Evolutionary conservation across 2,329 filamentous ascomycete species (phyloP).

Genomic region (Dothidotthia symphoricarpi): DNA sequence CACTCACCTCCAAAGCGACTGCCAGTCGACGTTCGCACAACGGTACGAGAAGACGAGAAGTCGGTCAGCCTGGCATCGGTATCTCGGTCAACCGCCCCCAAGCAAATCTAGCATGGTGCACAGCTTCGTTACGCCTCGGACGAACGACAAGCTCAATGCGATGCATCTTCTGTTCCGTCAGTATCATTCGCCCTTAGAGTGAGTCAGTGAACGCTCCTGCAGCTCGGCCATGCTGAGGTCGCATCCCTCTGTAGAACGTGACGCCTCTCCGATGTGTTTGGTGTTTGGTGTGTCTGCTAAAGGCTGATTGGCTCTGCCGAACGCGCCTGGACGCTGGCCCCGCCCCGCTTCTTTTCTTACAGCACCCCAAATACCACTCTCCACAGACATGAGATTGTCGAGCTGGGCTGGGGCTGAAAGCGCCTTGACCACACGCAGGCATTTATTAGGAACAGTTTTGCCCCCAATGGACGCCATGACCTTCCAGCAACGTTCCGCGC

Average conservation of each 20-base stretch:
- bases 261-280: slow-evolving; percentile 12
- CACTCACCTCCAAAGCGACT: slow-evolving; percentile 11
- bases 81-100: slow-evolving; percentile 15
- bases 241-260: slow-evolving; percentile 11
- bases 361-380: slow-evolving; percentile 33
- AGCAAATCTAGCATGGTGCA: slow-evolving; percentile 17
- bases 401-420: slow-evolving; percentile 36
- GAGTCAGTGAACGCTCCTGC: slow-evolving; percentile 14
- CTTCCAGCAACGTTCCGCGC: slow-evolving; percentile 14
- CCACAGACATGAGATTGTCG: slow-evolving; percentile 20
- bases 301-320: slow-evolving; percentile 35
- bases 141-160: slow-evolving; percentile 14
- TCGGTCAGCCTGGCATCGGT: slow-evolving; percentile 33
- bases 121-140: slow-evolving; percentile 13
- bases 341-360: slow-evolving; percentile 34
- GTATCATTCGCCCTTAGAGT: slow-evolving; percentile 13
- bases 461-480: slow-evolving; percentile 30
- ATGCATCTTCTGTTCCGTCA: slow-evolving; percentile 6
- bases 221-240: slow-evolving; percentile 18
- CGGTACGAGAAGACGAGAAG: slow-evolving; percentile 17
- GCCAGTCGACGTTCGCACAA: neutral
- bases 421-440: slow-evolving; percentile 7
- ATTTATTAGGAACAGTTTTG: slow-evolving; percentile 26
- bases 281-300: slow-evolving; percentile 17
- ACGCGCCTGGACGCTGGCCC: slow-evolving; percentile 30